Conservation (phyloP, 352 stramenopile species). For the Globisporangium emineosum region DNA sequence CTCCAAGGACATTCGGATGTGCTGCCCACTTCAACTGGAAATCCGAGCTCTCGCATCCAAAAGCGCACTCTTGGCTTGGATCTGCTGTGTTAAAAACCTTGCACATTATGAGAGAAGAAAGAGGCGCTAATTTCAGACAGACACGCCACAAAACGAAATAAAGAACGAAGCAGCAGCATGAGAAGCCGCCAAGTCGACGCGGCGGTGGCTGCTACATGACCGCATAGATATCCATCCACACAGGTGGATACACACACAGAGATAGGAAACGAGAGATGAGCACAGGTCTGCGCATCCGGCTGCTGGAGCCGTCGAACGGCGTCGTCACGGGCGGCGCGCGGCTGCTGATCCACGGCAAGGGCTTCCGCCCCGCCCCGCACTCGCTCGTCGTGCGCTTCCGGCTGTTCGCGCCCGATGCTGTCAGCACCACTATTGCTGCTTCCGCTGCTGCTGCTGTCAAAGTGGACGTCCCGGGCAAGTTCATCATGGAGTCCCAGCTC, state of each 20-base stretch:
- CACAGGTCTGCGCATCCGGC: slow-evolving; percentile 35
- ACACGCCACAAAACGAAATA: neutral
- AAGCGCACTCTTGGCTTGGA: neutral
- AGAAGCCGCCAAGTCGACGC: neutral
- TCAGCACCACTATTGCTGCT: neutral
- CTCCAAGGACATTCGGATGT: no score
- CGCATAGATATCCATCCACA: neutral
- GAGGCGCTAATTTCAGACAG: neutral
- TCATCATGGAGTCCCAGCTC: slow-evolving; percentile 57
- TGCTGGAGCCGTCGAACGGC: slow-evolving; percentile 50
- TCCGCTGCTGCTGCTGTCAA: neutral
- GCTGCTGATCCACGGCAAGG: slow-evolving; percentile 54
- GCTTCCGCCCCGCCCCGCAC: slow-evolving; percentile 57
- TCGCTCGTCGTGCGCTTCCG: slow-evolving; percentile 63
- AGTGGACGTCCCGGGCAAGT: slow-evolving; percentile 41
- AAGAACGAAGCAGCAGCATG: neutral
- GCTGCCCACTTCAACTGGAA: no score
- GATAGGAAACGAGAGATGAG: slow-evolving; percentile 10
- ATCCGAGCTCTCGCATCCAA: neutral
- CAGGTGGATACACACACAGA: neutral
- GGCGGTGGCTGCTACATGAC: neutral
- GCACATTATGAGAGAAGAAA: neutral
- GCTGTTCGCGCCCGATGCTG: slow-evolving; percentile 23
- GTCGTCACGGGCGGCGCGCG: slow-evolving; percentile 45
- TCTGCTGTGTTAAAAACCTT: neutral